Base-by-base conservation (phyloP, 2,329 filamentous ascomycete species). In the Fusarium newnesense region DNA sequence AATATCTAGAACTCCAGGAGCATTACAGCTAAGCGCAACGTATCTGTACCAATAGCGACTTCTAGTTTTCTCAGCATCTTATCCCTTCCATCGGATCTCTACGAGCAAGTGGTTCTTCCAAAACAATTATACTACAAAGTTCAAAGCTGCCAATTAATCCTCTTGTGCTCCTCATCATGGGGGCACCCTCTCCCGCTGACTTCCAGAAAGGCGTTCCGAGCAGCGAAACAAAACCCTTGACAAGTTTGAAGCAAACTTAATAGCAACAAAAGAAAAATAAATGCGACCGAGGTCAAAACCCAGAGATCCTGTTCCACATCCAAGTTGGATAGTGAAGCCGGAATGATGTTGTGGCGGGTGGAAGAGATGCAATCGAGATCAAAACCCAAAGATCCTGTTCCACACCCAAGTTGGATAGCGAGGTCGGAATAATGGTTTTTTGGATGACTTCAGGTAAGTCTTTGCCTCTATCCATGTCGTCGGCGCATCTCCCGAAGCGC, bases 281-380 rank as follows among this genome's bases (percentile, higher is more conserved):
- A 70, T 69, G 26, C 12, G 39, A 36, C 50, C 50, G 60, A 56
- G 67, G 68, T 44, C 69, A 42, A 63, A 71, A 54, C 24, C 58
- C 59, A 73, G 6, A 61, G 67, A 59, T 56, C 24, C 24, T 24
- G 24, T 24, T 24, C 24, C 34, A 59, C 64, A 34, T n/a, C 44
- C 59, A 72, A 50, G 44, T 32, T 44, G 47, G 58, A 60, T 67
- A 19, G 44, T 44, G 60, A 63, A 62, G 36, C 42, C 40, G 32
- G 61, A 54, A 72, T 7, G 40, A 53, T 46, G 46, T 52, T 43
- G 24, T 42, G 57, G 24, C 62, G 70, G 57, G 36, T 66, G 65
- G 57, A 47, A 43, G 46, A 50, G 28, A 26, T 44, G 28, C 13
- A 30, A n/a, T 30, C 28, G 15, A 11, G 19, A 49, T 6, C 8